Conservation (phyloP, 2,329 filamentous ascomycete species). For the Berkeleyomyces basicola region DNA sequence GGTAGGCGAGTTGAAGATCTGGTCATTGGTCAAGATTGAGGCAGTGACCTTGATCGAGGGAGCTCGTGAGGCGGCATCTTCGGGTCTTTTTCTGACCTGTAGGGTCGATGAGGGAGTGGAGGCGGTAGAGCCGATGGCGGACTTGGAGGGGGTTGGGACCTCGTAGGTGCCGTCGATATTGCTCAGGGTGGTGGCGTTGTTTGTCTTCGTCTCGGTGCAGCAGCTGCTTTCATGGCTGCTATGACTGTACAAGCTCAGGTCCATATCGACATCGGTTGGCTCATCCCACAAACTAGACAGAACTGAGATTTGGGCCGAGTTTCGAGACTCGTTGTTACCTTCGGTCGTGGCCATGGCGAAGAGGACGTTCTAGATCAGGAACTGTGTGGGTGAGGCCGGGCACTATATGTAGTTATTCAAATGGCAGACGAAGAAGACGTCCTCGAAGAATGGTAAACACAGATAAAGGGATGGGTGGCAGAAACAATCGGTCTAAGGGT, state of each 20-base stretch:
- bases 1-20: slow-evolving; percentile 10
- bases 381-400: background rate
- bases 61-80: background rate
- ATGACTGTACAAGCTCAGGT: background rate
- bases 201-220: slow-evolving; percentile 1
- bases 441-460: background rate
- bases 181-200: background rate
- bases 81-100: background rate
- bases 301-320: slow-evolving; percentile 13
- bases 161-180: background rate
- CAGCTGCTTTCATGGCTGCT: background rate
- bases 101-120: background rate
- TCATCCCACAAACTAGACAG: slow-evolving; percentile 14
- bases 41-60: background rate
- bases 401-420: background rate
- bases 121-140: background rate
- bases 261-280: background rate
- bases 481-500: slow-evolving; percentile 3
- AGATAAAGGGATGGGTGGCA: background rate
- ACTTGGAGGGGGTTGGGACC: background rate
- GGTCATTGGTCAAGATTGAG: background rate
- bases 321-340: slow-evolving; percentile 3
- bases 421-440: background rate
- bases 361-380: background rate
- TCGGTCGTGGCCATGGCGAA: background rate